Evolutionary conservation across 345 rosid genomes (phyloP), one percentile per base, ranked within the genome.

Genomic region (Heritiera fomes): DNA sequence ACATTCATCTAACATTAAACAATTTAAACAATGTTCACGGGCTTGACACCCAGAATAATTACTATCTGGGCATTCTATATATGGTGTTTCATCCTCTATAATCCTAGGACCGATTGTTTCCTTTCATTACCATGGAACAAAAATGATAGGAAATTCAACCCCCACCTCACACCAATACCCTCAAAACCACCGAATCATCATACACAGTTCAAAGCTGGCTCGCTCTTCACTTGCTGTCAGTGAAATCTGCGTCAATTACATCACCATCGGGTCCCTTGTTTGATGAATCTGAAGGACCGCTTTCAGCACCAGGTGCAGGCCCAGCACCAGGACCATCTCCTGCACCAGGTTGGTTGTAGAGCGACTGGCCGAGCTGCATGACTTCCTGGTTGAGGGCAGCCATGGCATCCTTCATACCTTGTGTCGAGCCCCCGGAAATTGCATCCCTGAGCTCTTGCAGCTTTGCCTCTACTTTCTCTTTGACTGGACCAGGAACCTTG

Each of bases 331-430:
- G 77, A 20, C 84, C 86, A 43, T 86, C 85, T 23, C 87, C 71
- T 4, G 92, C 91, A 11, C 98, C 96, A 0, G 95, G 97, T 78
- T 93, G 98, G 87, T 90, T 95, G 88, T 93, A 95, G 0, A 95
- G 90, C 6, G 93, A 91, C 82, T 89, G 99, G 20, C 99, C 97
- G 34, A 95, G 87, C 84, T 95, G 99, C 96, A 95, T 93, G 59
- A 93, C 97, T 82, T 93, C 99, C 76, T 92, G 97, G 84, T 95
- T 95, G 13, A 93, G 90, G 6, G 97, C 92, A 66, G 98, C 88
- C 88, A 93, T 91, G 13, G 98, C 83, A 12, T 93, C 98, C 79
- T 93, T 93, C 58, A 93, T 92, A 0, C 64, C 84, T 82, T 95
- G 97, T 1, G 97, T 95, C 11, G 93, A 77, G n/a, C 89, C 96